Evolutionary conservation across 2,329 filamentous ascomycete species (phyloP).

Genomic region (Exophiala aquamarina): DNA sequence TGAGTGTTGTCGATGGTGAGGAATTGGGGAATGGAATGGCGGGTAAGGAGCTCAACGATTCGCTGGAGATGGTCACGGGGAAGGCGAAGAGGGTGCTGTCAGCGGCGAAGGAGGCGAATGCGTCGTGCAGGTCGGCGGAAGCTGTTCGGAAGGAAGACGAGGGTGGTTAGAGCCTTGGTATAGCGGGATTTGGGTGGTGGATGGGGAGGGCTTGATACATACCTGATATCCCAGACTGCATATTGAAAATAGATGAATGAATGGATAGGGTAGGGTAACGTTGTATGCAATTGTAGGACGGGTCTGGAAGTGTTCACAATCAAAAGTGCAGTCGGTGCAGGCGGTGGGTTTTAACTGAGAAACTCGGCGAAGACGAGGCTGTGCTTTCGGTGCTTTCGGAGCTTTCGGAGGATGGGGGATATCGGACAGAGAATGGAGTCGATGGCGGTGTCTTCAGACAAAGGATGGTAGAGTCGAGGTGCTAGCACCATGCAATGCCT

Average conservation of each 20-base stretch:
- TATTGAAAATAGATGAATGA: too few species aligned
- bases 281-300: too few species aligned
- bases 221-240: constrained; percentile 53
- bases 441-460: too few species aligned
- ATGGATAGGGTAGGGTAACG: too few species aligned
- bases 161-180: constrained; percentile 4
- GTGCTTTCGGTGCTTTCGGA: too few species aligned
- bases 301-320: too few species aligned
- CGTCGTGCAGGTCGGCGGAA: constrained; percentile 47
- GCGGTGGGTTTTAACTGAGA: too few species aligned
- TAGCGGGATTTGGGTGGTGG: not conserved
- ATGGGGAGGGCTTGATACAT: constrained; percentile 13
- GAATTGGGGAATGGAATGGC: constrained; percentile 39
- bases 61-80: constrained; percentile 46
- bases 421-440: too few species aligned
- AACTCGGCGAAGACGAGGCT: not conserved
- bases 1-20: constrained; percentile 43
- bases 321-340: not conserved
- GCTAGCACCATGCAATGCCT: too few species aligned
- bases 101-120: constrained; percentile 45
- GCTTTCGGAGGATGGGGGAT: too few species aligned
- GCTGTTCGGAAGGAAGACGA: constrained; percentile 34
- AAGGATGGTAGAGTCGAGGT: too few species aligned
- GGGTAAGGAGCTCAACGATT: constrained; percentile 42
- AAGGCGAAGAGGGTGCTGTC: constrained; percentile 44